Evolutionary conservation across 495 filamentous ascomycete genomes (phyloP).

Genomic region (Hypomontagnella monticulosa): DNA sequence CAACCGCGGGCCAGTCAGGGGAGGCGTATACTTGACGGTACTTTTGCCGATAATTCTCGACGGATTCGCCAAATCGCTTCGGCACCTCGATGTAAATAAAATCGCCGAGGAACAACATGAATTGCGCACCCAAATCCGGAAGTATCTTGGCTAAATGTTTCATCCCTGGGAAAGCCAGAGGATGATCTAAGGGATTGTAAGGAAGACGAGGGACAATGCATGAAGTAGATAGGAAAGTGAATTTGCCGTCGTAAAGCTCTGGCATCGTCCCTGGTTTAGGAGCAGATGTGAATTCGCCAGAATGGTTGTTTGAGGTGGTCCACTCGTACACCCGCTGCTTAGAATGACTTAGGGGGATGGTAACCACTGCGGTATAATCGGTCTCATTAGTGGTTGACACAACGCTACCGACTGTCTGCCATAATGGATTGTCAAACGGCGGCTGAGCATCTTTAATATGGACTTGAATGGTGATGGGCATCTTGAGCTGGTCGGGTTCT

Average conservation of each 20-base stretch:
- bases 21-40: constrained; percentile 94
- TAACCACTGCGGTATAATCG: constrained; percentile 79
- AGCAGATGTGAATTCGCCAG: constrained; percentile 78
- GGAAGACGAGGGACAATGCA: constrained; percentile 93
- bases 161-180: constrained; percentile 82
- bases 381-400: constrained; percentile 74
- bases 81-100: constrained; percentile 98
- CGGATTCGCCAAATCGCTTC: constrained; percentile 72
- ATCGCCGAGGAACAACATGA: constrained; percentile 99
- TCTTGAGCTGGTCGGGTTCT: constrained; percentile 77
- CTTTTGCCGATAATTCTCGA: constrained; percentile 83
- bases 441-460: constrained; percentile 57
- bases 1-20: constrained; percentile 80
- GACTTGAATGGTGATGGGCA: constrained; percentile 76
- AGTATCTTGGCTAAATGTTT: constrained; percentile 71
- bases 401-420: constrained; percentile 73
- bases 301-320: constrained; percentile 81
- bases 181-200: constrained; percentile 82
- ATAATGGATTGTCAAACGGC: constrained; percentile 61
- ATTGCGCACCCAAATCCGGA: constrained; percentile 72
- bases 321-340: constrained; percentile 78
- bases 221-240: constrained; percentile 89
- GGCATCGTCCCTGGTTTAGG: constrained; percentile 65
- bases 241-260: constrained; percentile 66
- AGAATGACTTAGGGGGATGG: constrained; percentile 60